These are phyloP conservation scores for Oryza meyeriana DNA, from an alignment of 176 grass and related monocot genomes.

Conservation along the genomic window DNA sequence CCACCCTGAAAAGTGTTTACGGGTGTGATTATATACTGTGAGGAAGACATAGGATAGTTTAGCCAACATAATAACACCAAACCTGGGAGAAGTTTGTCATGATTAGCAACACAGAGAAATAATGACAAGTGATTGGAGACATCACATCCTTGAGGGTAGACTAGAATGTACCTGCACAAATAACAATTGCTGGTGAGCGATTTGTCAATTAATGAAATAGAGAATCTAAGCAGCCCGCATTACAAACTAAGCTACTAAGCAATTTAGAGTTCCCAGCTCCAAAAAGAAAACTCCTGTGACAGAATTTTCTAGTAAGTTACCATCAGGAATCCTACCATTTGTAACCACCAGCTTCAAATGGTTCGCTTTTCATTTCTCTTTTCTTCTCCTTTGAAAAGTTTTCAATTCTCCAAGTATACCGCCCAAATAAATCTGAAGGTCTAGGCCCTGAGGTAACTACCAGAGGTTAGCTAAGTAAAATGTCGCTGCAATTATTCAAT, in stretches of 20 bases:
- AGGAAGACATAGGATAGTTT: slow-evolving; percentile 18
- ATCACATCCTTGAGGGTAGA: slow-evolving; percentile 98
- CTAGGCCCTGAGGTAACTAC: slow-evolving; percentile 59
- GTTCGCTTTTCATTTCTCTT: slow-evolving; percentile 87
- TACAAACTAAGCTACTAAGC: not conserved
- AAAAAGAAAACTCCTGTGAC: not conserved
- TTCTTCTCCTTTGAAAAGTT: slow-evolving; percentile 90
- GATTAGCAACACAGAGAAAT: slow-evolving; percentile 96
- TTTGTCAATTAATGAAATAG: not conserved
- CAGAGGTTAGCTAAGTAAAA: slow-evolving; percentile 32
- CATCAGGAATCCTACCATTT: not conserved
- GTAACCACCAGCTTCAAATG: not conserved
- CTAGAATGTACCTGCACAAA: slow-evolving; percentile 86
- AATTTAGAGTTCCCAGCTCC: slow-evolving; percentile 3
- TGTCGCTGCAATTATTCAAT: not conserved
- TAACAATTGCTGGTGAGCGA: slow-evolving; percentile 35
- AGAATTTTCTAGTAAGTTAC: not conserved
- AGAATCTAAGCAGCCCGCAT: slow-evolving; percentile 8
- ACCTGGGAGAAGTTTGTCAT: slow-evolving; percentile 97
- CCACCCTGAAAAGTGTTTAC: slow-evolving; percentile 71
- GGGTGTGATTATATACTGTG: not conserved
- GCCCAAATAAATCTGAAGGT: slow-evolving; percentile 71
- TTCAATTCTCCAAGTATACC: slow-evolving; percentile 87
- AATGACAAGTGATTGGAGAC: slow-evolving; percentile 94
- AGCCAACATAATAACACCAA: slow-evolving; percentile 27